These are phyloP conservation scores for Alnus glutinosa DNA, from an alignment of 306 rosid genomes.

Conservation along the genomic window DNA sequence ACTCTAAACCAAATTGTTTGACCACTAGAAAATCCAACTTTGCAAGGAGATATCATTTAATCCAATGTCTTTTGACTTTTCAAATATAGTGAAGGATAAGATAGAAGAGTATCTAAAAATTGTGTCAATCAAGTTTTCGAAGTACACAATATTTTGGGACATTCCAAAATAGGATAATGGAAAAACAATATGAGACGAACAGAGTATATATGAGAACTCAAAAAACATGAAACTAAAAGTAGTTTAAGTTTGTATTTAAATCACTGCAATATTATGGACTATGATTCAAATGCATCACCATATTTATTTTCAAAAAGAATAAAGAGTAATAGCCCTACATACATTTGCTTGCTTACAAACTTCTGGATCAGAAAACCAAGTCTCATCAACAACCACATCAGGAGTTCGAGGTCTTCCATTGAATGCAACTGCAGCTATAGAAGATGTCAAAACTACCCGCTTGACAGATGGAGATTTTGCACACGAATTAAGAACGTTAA, in stretches of 20 bases:
- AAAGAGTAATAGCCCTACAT: conserved; percentile 2
- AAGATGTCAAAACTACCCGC: conserved; percentile 57
- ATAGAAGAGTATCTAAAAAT: neutral
- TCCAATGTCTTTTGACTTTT: neutral
- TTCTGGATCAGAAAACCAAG: conserved; percentile 53
- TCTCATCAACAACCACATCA: conserved; percentile 48
- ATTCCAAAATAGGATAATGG: neutral
- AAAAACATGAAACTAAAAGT: neutral
- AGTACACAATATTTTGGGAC: neutral
- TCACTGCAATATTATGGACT: neutral
- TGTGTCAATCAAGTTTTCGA: neutral
- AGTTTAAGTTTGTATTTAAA: neutral
- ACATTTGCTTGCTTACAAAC: conserved; percentile 43
- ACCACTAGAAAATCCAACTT: neutral
- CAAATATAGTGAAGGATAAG: neutral
- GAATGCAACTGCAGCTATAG: conserved; percentile 46
- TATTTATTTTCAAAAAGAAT: neutral
- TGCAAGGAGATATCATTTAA: neutral
- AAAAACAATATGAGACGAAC: neutral
- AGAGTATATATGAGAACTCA: neutral
- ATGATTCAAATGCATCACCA: neutral
- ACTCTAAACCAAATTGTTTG: neutral
- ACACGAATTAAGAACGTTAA: conserved; percentile 48
- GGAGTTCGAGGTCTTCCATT: conserved; percentile 42
- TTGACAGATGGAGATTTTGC: conserved; percentile 41